Conservation (phyloP, 2,329 filamentous ascomycete species). For the Paracoccidioides brasiliensis region DNA sequence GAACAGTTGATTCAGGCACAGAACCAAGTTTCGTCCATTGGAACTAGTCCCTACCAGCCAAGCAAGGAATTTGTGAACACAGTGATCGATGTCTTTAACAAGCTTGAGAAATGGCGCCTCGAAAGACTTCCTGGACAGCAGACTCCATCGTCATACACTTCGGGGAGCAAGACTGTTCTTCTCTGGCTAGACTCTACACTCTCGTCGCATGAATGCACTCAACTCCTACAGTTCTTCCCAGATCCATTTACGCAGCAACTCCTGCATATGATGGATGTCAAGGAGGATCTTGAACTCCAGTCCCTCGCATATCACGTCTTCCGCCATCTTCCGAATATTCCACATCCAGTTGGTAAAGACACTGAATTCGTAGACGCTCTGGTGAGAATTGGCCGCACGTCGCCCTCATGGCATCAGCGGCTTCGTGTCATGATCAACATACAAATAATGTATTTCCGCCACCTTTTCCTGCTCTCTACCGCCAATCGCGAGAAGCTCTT, state of each 20-base stretch:
- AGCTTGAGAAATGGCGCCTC: conserved; percentile 76
- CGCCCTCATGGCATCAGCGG: conserved; percentile 87
- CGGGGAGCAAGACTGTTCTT: conserved; percentile 87
- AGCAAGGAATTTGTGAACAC: conserved; percentile 58
- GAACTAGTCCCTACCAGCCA: conserved; percentile 70
- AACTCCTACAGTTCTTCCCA: conserved; percentile 83
- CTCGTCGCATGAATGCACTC: conserved; percentile 82
- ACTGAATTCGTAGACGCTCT: conserved; percentile 71
- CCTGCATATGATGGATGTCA: conserved; percentile 99
- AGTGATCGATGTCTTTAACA: conserved; percentile 61
- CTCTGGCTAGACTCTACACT: conserved; percentile 89
- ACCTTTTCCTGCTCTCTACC: conserved; percentile 71
- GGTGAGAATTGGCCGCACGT: conserved; percentile 73
- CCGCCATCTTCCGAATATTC: conserved; percentile 88
- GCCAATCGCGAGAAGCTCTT: conserved; percentile 70
- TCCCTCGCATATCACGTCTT: conserved; percentile 93
- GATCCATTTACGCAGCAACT: conserved; percentile 81
- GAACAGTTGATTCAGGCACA: conserved; percentile 62
- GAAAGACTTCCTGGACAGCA: conserved; percentile 79
- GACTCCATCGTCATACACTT: conserved; percentile 86
- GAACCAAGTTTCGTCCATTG: conserved; percentile 66
- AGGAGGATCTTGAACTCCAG: conserved; percentile 93
- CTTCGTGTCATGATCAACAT: conserved; percentile 93
- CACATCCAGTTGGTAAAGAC: conserved; percentile 77
- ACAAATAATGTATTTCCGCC: conserved; percentile 95